phyloP scores from a whole-genome alignment of 2,329 filamentous ascomycete genomes.

The Lithohypha guttulata region DNA sequence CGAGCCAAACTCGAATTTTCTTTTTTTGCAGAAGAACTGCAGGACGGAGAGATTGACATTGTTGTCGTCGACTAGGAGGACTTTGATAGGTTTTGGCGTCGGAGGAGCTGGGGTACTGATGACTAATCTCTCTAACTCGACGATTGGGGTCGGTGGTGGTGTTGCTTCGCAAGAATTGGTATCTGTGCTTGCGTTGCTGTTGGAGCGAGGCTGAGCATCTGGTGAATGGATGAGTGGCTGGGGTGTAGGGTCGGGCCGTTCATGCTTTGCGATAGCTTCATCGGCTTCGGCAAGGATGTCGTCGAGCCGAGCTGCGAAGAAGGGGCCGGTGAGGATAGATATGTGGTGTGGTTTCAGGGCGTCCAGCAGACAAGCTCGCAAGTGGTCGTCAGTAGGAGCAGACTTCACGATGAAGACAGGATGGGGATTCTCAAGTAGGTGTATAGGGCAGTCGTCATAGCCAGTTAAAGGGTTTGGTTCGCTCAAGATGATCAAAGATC shows the following conservation, averaged over 20 bases:
- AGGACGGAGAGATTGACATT: slow-evolving; percentile 19
- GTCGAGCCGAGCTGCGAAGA: background rate
- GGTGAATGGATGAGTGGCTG: too few relatives aligned
- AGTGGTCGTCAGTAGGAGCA: background rate
- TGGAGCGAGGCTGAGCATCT: too few relatives aligned
- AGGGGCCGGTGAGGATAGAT: background rate
- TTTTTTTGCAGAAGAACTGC: slow-evolving; percentile 20
- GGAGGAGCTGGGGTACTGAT: background rate
- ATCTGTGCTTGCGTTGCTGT: too few relatives aligned
- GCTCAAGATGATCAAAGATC: slow-evolving; percentile 4
- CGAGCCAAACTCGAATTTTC: slow-evolving; percentile 12
- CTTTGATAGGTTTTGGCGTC: background rate
- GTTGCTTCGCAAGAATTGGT: background rate
- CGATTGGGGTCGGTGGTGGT: background rate
- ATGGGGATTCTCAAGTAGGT: too few relatives aligned
- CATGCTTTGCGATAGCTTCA: background rate
- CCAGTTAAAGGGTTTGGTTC: background rate
- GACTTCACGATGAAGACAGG: background rate
- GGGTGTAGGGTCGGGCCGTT: too few relatives aligned
- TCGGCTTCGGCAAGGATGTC: background rate
- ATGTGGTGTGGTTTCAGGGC: background rate
- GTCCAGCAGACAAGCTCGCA: background rate
- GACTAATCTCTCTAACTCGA: background rate
- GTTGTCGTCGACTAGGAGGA: slow-evolving; percentile 19
- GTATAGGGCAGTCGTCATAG: too few relatives aligned